phyloP scores from a whole-genome alignment of 192 early-diverging fungal species.

The Backusella tuberculispora region DNA sequence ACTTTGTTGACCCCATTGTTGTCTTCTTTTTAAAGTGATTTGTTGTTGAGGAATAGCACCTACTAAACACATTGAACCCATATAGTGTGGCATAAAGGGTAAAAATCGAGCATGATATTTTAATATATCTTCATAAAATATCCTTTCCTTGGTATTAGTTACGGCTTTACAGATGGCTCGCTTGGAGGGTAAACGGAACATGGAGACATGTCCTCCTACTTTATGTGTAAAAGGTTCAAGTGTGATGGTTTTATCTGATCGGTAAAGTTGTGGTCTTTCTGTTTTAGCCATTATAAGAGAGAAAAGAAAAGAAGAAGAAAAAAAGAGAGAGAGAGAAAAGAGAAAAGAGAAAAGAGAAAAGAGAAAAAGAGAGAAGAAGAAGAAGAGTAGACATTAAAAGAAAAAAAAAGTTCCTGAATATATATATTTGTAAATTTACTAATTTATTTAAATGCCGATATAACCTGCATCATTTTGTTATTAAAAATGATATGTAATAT shows the following conservation, averaged over 20 bases:
- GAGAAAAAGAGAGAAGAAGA: neutral
- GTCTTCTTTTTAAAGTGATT: conserved; percentile 4
- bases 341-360: neutral
- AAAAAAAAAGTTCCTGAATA: conserved; percentile 1
- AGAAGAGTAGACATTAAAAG: neutral
- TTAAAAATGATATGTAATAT: neutral
- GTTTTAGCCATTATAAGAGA: neutral
- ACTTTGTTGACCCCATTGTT: neutral
- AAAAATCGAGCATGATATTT: neutral
- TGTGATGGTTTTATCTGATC: conserved; percentile 2
- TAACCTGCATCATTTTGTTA: neutral
- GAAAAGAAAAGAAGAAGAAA: neutral
- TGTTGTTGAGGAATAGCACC: neutral
- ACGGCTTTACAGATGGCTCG: conserved; percentile 25
- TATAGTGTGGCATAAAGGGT: conserved; percentile 19
- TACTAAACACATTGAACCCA: conserved; percentile 12
- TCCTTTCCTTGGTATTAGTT: conserved; percentile 9
- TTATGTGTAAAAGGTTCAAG: conserved; percentile 21
- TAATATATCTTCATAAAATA: conserved; percentile 24
- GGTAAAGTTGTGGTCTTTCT: neutral
- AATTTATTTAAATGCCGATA: neutral
- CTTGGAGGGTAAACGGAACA: conserved; percentile 16
- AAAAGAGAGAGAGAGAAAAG: neutral
- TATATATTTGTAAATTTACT: neutral
- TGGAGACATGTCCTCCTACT: conserved; percentile 24